Percentiles rank a stretch among this genome's conserved stretches.
phyloP scores from a whole-genome alignment of 225 moss, liverwort and hornwort genomes.

The Rhytidiadelphus loreus region DNA sequence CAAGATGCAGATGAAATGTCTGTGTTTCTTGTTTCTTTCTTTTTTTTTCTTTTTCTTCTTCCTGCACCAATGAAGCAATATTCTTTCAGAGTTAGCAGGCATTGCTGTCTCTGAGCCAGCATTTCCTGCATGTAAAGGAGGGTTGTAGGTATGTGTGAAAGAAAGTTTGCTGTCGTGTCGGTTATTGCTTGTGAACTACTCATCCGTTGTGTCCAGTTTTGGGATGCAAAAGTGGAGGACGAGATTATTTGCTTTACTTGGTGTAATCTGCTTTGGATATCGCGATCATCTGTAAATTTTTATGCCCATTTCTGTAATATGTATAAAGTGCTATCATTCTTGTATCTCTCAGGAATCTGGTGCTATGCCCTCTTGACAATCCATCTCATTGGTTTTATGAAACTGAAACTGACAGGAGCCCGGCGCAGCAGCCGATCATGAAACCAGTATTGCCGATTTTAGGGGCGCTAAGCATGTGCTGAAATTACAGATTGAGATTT shows the following conservation, averaged over 20 bases:
- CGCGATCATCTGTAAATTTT: background rate
- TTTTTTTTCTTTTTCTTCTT: background rate
- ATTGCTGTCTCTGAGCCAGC: background rate
- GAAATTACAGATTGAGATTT: background rate
- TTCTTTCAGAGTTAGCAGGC: background rate
- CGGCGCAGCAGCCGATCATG: background rate
- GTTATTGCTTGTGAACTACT: background rate
- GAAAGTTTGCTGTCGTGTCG: background rate
- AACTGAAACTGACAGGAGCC: background rate
- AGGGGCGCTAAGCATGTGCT: background rate
- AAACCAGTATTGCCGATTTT: background rate
- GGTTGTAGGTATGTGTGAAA: background rate
- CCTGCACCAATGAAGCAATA: background rate
- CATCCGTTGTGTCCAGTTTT: background rate
- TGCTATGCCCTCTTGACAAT: background rate
- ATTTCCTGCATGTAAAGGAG: background rate
- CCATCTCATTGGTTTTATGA: background rate
- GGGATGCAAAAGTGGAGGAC: background rate
- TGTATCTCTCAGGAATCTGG: background rate
- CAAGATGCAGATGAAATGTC: background rate
- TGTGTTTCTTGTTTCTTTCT: background rate
- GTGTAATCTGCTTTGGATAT: background rate
- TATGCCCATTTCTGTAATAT: background rate
- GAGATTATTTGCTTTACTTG: background rate
- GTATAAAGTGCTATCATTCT: background rate